Evolutionary conservation across 2,329 filamentous ascomycete species (phyloP).

Genomic region (Paecilomyces fulvus): DNA sequence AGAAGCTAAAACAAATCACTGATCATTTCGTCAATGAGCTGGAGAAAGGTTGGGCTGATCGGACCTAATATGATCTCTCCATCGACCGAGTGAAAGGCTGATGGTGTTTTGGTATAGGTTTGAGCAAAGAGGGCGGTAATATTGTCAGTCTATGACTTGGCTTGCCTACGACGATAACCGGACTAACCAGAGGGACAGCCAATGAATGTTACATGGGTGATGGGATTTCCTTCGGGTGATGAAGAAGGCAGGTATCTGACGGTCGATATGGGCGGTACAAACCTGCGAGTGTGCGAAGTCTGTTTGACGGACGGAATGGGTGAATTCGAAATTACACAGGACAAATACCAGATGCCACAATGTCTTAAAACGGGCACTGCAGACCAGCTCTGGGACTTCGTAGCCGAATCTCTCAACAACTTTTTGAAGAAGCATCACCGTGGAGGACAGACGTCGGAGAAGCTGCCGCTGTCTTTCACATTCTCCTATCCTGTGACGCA

Average conservation of each 20-base stretch:
- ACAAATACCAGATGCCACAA: slow-evolving; percentile 77
- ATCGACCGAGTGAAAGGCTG: slow-evolving; percentile 2
- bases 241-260: slow-evolving; percentile 76
- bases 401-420: slow-evolving; percentile 71
- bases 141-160: slow-evolving; percentile 54
- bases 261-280: slow-evolving; percentile 85
- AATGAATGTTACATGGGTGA: slow-evolving; percentile 91
- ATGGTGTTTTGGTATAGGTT: slow-evolving; percentile 39
- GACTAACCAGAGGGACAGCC: slow-evolving; percentile 47
- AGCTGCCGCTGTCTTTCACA: slow-evolving; percentile 72
- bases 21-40: slow-evolving; percentile 76
- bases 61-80: slow-evolving; percentile 1
- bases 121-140: slow-evolving; percentile 71
- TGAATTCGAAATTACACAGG: slow-evolving; percentile 77
- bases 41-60: slow-evolving; percentile 53
- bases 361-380: slow-evolving; percentile 70
- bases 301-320: slow-evolving; percentile 68
- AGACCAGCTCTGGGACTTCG: slow-evolving; percentile 78
- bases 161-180: not conserved
- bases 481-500: slow-evolving; percentile 86
- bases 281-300: slow-evolving; percentile 80
- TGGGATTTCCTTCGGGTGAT: slow-evolving; percentile 67
- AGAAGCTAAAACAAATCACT: slow-evolving; percentile 78
- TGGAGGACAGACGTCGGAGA: slow-evolving; percentile 28
- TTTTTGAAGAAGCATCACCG: slow-evolving; percentile 69